Conservation (phyloP, 75 land plant genomes). For the Larix kaempferi region DNA sequence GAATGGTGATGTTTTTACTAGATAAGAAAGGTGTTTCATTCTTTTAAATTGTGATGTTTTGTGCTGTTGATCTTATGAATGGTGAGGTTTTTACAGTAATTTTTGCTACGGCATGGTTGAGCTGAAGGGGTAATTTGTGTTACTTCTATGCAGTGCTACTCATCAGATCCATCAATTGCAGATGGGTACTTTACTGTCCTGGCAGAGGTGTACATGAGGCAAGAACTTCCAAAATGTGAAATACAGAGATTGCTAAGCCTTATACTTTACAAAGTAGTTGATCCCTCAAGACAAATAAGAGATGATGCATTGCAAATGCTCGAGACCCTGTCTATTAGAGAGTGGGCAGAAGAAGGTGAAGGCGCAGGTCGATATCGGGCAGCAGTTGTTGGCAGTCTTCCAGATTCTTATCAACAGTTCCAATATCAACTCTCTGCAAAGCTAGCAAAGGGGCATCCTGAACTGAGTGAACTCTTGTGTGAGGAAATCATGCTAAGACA, state of each 20-base stretch:
- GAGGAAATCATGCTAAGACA: conserved; percentile 99
- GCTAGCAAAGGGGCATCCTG: conserved; percentile 98
- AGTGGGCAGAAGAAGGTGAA: conserved; percentile 98
- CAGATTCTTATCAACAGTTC: conserved; percentile 98
- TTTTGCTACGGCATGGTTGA: neutral
- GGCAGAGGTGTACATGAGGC: conserved; percentile 99
- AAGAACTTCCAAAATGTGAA: conserved; percentile 96
- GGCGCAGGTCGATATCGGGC: conserved; percentile 89
- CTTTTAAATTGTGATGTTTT: neutral
- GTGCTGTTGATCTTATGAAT: neutral
- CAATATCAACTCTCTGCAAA: conserved; percentile 96
- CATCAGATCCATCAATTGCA: conserved; percentile 86
- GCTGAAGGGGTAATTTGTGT: neutral
- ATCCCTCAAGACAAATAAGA: conserved; percentile 86
- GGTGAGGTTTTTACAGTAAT: neutral
- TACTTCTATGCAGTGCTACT: conserved; percentile 73
- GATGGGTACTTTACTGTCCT: conserved; percentile 99
- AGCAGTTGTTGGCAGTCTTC: conserved; percentile 97
- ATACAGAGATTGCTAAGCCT: conserved; percentile 91
- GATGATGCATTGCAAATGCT: conserved; percentile 99
- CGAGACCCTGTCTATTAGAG: conserved; percentile 92
- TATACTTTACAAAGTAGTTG: conserved; percentile 98
- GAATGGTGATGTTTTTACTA: neutral
- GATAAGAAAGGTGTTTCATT: neutral
- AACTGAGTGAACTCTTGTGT: conserved; percentile 90